A percentile compares a stretch with the other conserved stretches of the same genome.
Evolutionary conservation across 2,329 filamentous ascomycete genomes (phyloP).

Genomic region (Penicillium sp.): DNA sequence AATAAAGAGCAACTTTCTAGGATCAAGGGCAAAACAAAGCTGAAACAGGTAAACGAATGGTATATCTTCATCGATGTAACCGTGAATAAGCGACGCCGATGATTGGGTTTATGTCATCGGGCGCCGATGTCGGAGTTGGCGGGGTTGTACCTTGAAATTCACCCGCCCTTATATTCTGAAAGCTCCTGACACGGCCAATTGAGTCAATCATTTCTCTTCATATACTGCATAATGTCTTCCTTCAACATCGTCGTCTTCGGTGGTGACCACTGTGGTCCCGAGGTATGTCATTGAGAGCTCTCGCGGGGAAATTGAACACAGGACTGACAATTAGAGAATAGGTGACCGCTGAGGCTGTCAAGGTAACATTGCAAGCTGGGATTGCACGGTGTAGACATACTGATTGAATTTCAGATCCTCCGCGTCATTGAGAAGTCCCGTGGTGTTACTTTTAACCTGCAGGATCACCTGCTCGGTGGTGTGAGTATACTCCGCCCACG

Average conservation of each 20-base stretch:
- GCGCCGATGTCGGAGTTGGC: slow-evolving; percentile 26
- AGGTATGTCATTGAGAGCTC: slow-evolving; percentile 55
- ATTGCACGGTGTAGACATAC: neutral
- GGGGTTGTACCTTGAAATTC: slow-evolving; percentile 17
- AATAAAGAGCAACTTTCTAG: neutral
- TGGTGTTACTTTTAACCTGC: slow-evolving; percentile 78
- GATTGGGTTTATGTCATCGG: slow-evolving; percentile 11
- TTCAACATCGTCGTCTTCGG: slow-evolving; percentile 78
- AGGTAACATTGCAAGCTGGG: slow-evolving; percentile 54
- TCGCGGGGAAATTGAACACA: neutral
- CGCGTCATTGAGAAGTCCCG: slow-evolving; percentile 71
- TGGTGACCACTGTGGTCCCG: slow-evolving; percentile 81
- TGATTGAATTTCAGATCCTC: slow-evolving; percentile 58
- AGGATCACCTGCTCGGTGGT: slow-evolving; percentile 86
- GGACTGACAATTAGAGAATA: slow-evolving; percentile 32
- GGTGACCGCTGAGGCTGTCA: slow-evolving; percentile 82
- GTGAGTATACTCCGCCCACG: slow-evolving; percentile 56
- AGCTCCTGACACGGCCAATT: slow-evolving; percentile 14
- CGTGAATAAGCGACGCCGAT: slow-evolving; percentile 8
- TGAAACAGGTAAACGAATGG: neutral
- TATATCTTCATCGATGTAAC: neutral
- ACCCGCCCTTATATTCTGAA: slow-evolving; percentile 20
- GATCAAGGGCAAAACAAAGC: neutral
- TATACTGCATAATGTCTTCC: slow-evolving; percentile 56
- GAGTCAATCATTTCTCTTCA: slow-evolving; percentile 10